Evolutionary conservation across 495 filamentous ascomycete genomes (phyloP).

Genomic region (Astrocystis sublimbata): DNA sequence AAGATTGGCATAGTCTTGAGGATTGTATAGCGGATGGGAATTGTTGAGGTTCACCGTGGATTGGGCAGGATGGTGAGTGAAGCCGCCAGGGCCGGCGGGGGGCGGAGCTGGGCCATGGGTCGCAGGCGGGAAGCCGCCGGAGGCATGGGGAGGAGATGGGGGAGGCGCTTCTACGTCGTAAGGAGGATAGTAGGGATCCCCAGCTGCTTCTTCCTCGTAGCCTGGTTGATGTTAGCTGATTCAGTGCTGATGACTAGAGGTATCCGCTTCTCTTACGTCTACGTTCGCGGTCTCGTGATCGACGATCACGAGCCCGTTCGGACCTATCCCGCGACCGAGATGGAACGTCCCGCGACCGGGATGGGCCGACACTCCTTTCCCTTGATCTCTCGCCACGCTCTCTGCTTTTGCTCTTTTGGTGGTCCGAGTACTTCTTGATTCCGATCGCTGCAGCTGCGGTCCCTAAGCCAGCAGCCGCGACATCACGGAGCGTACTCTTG

Average conservation of each 20-base stretch:
- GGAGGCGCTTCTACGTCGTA: conserved; percentile 36
- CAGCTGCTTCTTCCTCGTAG: conserved; percentile 43
- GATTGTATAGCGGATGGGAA: conserved; percentile 37
- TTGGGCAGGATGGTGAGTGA: conserved; percentile 44
- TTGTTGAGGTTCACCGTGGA: conserved; percentile 36
- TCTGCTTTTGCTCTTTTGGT: conserved; percentile 40
- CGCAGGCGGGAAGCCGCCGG: conserved; percentile 49
- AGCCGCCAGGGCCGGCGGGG: conserved; percentile 31
- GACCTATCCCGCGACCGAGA: conserved; percentile 22
- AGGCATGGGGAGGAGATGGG: conserved; percentile 53
- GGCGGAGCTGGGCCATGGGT: conserved; percentile 17
- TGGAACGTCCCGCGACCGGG: conserved; percentile 23
- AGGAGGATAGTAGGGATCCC: conserved; percentile 36
- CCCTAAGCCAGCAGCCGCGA: conserved; percentile 69
- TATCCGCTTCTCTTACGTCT: conserved; percentile 39
- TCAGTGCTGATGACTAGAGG: not conserved
- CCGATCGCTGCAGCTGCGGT: conserved; percentile 75
- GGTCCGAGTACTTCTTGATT: conserved; percentile 62
- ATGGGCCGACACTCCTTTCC: conserved; percentile 23
- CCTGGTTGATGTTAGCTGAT: conserved; percentile 31
- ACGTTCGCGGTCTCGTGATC: conserved; percentile 42
- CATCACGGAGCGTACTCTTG: conserved; percentile 60
- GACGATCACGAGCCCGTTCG: conserved; percentile 28
- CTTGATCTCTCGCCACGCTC: conserved; percentile 36
- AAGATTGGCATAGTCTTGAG: conserved; percentile 37